phyloP scores from a whole-genome alignment of 345 rosid genomes.

The Durio zibethinus region DNA sequence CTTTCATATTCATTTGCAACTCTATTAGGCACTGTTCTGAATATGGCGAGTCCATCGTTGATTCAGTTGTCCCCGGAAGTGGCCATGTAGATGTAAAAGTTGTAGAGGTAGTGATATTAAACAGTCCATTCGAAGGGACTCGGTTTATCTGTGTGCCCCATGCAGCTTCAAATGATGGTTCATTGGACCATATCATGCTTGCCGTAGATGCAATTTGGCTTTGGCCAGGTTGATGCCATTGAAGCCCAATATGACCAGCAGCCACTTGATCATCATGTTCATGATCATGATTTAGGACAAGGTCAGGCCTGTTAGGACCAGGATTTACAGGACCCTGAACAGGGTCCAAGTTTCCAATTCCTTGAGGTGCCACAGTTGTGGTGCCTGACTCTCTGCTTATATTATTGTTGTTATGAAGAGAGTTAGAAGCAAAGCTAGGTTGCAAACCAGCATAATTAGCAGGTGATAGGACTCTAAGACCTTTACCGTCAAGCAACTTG shows the following conservation, averaged over 20 bases:
- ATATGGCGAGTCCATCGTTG: constrained; percentile 13
- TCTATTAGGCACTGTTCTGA: constrained; percentile 20
- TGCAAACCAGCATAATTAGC: constrained; percentile 6
- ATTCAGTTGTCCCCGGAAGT: constrained; percentile 5
- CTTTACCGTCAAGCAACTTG: constrained; percentile 44
- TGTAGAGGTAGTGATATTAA: neutral
- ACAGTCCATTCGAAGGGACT: constrained; percentile 15
- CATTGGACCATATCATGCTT: constrained; percentile 29
- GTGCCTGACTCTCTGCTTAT: neutral
- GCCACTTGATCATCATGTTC: constrained; percentile 13
- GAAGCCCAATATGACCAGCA: constrained; percentile 12
- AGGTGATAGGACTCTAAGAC: constrained; percentile 11
- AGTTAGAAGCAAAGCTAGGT: neutral
- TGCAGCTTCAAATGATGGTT: constrained; percentile 17
- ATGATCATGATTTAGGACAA: constrained; percentile 13
- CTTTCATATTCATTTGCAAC: neutral
- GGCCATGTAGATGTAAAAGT: constrained; percentile 25
- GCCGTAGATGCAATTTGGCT: neutral
- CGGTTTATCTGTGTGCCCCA: constrained; percentile 35
- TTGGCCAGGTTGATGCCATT: constrained; percentile 22
- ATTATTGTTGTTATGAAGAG: neutral
- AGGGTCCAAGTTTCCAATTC: constrained; percentile 2
- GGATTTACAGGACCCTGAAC: neutral
- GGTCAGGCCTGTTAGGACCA: constrained; percentile 1
- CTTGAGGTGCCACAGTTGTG: constrained; percentile 4